Evolutionary conservation across 306 rosid genomes (phyloP).

Genomic region (Cucurbita moschata): DNA sequence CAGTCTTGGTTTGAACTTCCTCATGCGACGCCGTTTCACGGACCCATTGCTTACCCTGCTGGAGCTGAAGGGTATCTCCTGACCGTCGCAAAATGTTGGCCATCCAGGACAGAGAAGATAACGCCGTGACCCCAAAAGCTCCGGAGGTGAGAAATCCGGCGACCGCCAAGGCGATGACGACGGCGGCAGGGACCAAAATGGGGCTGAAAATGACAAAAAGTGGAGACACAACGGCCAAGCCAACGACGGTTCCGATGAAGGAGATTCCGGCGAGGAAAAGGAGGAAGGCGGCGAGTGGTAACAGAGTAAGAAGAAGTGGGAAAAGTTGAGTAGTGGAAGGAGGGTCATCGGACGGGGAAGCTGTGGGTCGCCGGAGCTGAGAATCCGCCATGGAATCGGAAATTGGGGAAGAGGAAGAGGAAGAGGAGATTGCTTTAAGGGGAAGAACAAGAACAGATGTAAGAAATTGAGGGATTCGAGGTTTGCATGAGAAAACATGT

Average conservation of each 20-base stretch:
- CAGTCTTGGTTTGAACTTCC: not conserved
- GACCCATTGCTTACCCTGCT: conserved; percentile 12
- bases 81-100: conserved; percentile 16
- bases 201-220: conserved; percentile 37
- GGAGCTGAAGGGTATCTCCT: conserved; percentile 5
- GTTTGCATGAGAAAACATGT: conserved; percentile 6
- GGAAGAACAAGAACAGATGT: not conserved
- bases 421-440: not conserved
- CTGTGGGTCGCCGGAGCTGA: not conserved
- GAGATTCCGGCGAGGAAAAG: conserved; percentile 29
- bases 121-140: conserved; percentile 30
- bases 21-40: conserved; percentile 11
- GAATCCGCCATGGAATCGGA: conserved; percentile 19
- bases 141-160: conserved; percentile 33
- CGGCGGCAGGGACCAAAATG: conserved; percentile 23
- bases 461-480: not conserved
- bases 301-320: conserved; percentile 16
- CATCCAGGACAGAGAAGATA: conserved; percentile 40
- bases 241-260: conserved; percentile 18
- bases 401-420: not conserved
- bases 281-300: conserved; percentile 28
- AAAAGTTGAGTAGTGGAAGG: conserved; percentile 13
- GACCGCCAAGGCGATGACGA: conserved; percentile 15
- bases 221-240: conserved; percentile 25
- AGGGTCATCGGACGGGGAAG: not conserved